Evolutionary conservation across 2,329 filamentous ascomycete species (phyloP).

Genomic region (Alternaria conjuncta): DNA sequence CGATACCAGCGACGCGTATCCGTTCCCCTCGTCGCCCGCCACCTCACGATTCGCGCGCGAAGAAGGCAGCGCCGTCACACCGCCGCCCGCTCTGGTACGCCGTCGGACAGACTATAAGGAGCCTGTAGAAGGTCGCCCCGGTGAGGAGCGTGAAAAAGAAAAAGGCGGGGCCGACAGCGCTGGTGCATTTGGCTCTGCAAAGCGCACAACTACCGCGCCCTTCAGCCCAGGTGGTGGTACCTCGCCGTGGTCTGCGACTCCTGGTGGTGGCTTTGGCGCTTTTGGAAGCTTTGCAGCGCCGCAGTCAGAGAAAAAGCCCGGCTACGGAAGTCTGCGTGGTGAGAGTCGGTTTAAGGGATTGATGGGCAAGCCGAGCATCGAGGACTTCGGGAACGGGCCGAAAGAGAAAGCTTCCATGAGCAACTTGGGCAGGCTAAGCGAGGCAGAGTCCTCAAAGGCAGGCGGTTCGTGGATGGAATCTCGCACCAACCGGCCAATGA

Average conservation of each 20-base stretch:
- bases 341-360: conserved; percentile 88
- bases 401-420: conserved; percentile 63
- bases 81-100: conserved; percentile 65
- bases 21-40: conserved; percentile 66
- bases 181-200: conserved; percentile 60
- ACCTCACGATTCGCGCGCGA: conserved; percentile 67
- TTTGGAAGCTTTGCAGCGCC: conserved; percentile 85
- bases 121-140: conserved; percentile 45
- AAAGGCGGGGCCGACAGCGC: conserved; percentile 50
- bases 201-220: conserved; percentile 63
- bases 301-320: conserved; percentile 70
- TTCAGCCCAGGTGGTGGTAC: conserved; percentile 58
- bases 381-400: conserved; percentile 62
- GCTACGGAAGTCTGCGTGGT: conserved; percentile 70
- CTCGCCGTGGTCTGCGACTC: conserved; percentile 66
- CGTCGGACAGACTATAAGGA: conserved; percentile 69
- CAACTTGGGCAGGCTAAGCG: conserved; percentile 61
- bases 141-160: conserved; percentile 60
- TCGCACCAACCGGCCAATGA: conserved; percentile 55
- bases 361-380: conserved; percentile 77
- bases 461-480: conserved; percentile 60
- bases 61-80: conserved; percentile 66
- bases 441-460: conserved; percentile 56
- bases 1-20: conserved; percentile 78
- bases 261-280: conserved; percentile 71